A percentile compares a stretch with the other conserved stretches of the same genome.
Evolutionary conservation across 2,329 filamentous ascomycete species (phyloP).

Genomic region (Aspergillus aculeatus): DNA sequence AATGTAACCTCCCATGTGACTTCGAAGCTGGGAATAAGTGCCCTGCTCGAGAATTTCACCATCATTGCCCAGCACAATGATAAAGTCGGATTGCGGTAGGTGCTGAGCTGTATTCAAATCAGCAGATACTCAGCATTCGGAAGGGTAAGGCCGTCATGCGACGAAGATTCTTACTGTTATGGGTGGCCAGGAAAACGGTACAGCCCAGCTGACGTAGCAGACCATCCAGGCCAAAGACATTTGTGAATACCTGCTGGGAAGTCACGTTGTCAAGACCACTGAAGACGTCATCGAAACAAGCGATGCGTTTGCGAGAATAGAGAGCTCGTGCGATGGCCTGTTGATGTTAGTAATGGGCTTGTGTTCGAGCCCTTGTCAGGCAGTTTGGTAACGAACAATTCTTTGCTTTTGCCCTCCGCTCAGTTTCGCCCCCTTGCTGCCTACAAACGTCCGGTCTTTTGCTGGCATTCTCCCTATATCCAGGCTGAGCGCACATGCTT

Average conservation of each 20-base stretch:
- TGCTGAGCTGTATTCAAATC: conserved; percentile 26
- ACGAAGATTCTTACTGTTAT: conserved; percentile 21
- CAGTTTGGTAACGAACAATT: conserved; percentile 22
- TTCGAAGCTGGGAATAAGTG: conserved; percentile 25
- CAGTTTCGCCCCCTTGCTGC: conserved; percentile 44
- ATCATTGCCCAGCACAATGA: conserved; percentile 35
- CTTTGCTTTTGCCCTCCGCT: conserved; percentile 50
- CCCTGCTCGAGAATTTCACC: conserved; percentile 40
- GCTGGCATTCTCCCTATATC: conserved; percentile 30
- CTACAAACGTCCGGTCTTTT: conserved; percentile 38
- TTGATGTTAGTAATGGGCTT: background rate
- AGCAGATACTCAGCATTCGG: no score
- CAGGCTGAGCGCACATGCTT: conserved; percentile 24
- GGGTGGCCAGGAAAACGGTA: conserved; percentile 48
- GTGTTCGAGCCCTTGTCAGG: no score
- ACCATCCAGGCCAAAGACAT: conserved; percentile 43
- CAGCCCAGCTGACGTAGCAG: conserved; percentile 39
- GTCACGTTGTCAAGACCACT: conserved; percentile 44
- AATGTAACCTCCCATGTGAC: background rate
- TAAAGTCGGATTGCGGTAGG: conserved; percentile 41
- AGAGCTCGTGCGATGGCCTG: conserved; percentile 43
- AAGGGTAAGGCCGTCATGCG: no score
- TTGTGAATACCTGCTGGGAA: conserved; percentile 38
- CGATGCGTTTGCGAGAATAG: conserved; percentile 43
- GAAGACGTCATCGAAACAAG: conserved; percentile 45